Evolutionary conservation across 176 grass and related monocot genomes (phyloP), one percentile per base, ranked within the genome.

Genomic region (Aegilops bicornis): DNA sequence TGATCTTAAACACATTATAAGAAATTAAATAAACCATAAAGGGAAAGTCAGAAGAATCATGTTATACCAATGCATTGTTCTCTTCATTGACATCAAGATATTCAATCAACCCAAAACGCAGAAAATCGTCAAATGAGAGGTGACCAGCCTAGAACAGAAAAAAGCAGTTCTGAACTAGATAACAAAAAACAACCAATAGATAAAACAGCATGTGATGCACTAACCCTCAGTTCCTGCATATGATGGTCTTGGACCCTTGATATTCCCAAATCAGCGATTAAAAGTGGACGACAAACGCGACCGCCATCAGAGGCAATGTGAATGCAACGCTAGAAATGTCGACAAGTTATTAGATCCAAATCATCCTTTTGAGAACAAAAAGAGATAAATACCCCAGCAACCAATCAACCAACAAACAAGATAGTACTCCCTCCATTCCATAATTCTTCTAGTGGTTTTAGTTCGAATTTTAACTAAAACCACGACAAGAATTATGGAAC

Each of bases 51-150:
- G 77, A 81, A 72, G 27, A 78, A 82, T 39, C 19, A 61, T 37
- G 42, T 59, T 64, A 37, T 91, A 97, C 92, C 91, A 95, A 86
- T 20, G 95, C 85, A 93, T 98, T 98, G 85, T 98, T 98, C 86
- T 98, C 90, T 89, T 98, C 95, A 86, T 98, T 98, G 29, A 98
- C 95, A 67, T 98, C 95, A 88, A 98, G 95, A 89, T 93, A 98
- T 60, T 98, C 95, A 11, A 98, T 89, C 76, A 98, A 86, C 27
- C 95, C 95, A 77, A 91, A 91, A 62, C 63, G 87, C 64, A 98
- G 84, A 86, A 98, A 95, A 89, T 95, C 92, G 87, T 98, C 92
- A 32, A 97, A 95, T 66, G 76, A 90, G 70, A 85, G 90, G 45
- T 90, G 61, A 73, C 95, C 95, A 77, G 86, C 91, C 95, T 97